Conservation (phyloP, 495 filamentous ascomycete genomes). For the Neurospora sp. region DNA sequence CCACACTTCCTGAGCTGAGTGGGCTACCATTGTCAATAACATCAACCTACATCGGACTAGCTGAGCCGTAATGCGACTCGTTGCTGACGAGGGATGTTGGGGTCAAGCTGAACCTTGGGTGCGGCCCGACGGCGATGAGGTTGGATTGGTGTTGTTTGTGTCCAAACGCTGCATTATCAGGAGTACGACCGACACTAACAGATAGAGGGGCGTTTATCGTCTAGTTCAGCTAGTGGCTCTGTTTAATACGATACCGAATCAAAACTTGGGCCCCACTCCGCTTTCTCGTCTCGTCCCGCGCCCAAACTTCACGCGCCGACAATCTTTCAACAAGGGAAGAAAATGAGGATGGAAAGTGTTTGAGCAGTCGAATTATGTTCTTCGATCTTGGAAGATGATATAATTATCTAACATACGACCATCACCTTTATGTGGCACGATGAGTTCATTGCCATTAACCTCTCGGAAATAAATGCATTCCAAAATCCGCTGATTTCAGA, state of each 20-base stretch:
- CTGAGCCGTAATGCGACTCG: neutral
- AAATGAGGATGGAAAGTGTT: too few species aligned
- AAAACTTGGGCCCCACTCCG: neutral
- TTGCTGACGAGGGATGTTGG: neutral
- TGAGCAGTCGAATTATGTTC: neutral
- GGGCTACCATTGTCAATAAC: neutral
- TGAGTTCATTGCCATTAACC: neutral
- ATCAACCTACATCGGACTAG: neutral
- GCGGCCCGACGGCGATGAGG: neutral
- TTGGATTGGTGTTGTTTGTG: neutral
- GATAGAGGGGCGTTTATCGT: too few species aligned
- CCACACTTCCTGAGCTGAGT: neutral
- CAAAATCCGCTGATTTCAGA: neutral
- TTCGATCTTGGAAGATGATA: neutral
- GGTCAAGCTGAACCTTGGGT: neutral
- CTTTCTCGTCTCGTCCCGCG: neutral
- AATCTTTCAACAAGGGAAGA: neutral
- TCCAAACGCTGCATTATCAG: neutral
- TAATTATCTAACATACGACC: neutral
- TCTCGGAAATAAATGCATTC: neutral
- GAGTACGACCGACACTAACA: neutral
- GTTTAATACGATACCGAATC: neutral
- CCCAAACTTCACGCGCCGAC: neutral
- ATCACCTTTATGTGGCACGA: too few species aligned
- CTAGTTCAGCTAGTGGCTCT: neutral